Base-by-base conservation (phyloP, 805 yeast species). In the Spathaspora arborariae region DNA sequence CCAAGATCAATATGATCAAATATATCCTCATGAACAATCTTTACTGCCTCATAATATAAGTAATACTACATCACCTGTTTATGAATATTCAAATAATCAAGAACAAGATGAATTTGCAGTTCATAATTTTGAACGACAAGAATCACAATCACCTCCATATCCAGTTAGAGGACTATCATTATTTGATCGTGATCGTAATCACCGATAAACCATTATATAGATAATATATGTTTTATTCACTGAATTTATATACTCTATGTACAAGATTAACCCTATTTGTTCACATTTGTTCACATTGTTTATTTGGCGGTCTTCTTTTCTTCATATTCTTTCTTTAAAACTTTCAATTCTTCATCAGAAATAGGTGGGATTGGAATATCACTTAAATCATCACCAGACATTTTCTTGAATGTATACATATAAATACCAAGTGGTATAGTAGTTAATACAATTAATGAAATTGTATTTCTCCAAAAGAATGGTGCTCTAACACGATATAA, bases 311-410 rank as follows among this genome's bases (percentile, higher is more conserved):
- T 27, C 16, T 40, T 40, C 13, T 13, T 40, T 16, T 18, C 76
- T 62, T 82, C 86, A 59, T 85, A 87, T 62, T 88, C 96, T 59
- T 77, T 74, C 65, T 79, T 82, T 70, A 91, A 76, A 63, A 80
- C 74, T 43, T 78, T 79, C 59, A 92, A 74, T 61, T 89, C 94
- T 45, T 76, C 82, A 50, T 86, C 94, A 35, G 84, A 77, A 49
- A 92, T 76, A 16, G 98, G 97, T 41, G 99, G 99, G 54, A 92
- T 82, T 36, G 97, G 97, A 55, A 92, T 88, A 62, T 91, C 97
- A 40, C 76, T 81, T 63, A 92, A 89, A 53, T 92, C 96, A 60
- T 90, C 97, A 58, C 74, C 74, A 53, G 80, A 81, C 56, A 87
- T 70, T 58, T 80, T 76, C 53, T 78, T 69, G 75, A 80, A 83